Evolutionary conservation across 176 grass and related monocot species (phyloP), one percentile per base, ranked within the genome.

Genomic region (Hsuehochloa calcarea): DNA sequence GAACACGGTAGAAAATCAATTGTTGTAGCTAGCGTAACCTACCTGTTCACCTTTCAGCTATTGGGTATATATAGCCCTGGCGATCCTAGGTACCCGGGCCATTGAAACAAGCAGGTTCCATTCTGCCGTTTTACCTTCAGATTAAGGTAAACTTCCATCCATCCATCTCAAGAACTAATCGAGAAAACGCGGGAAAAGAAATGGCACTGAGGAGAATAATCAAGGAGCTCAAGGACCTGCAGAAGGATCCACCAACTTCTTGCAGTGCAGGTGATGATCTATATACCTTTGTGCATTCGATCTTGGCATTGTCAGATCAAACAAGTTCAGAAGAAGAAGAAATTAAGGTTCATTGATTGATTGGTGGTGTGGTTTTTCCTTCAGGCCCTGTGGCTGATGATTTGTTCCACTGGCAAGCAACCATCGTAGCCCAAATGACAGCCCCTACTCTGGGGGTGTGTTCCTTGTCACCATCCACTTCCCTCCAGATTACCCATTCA

Each of bases 381-480:
- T n/a, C 87, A 97, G 94, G 94, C 4, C 94, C 94, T 43, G 88
- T 85, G 43, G 85, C 88, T 68, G 92, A 94, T 49, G 94, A 97
- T 82, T 94, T 97, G 92, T 97, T 90, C 74, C 94, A 97, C 20
- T 97, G 94, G 94, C 94, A 97, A 85, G 94, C 94, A 43, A 97
- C 93, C 19, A 91, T 91, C 89, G 87, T 96, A 39, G 91, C 2
- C 91, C 93, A 0, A 80, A 40, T 17, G 89, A 96, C 81, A 91
- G 91, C 77, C 91, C 89, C 29, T 91, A 93, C 85, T 82, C 81
- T 4, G 89, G 91, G 14, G 91, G 89, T 5, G 86, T 93, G 31
- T 93, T 93, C 78, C 77, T 93, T 62, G 80, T 93, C 16, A 87
- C 77, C 80, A 91, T 96, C 84, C 90, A 95, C 29, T 92, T 93